A percentile compares a stretch with the other conserved stretches of the same genome.
These are phyloP conservation scores for Huntiella savannae DNA, from an alignment of 2,329 filamentous ascomycete species.

Conservation along the genomic window DNA sequence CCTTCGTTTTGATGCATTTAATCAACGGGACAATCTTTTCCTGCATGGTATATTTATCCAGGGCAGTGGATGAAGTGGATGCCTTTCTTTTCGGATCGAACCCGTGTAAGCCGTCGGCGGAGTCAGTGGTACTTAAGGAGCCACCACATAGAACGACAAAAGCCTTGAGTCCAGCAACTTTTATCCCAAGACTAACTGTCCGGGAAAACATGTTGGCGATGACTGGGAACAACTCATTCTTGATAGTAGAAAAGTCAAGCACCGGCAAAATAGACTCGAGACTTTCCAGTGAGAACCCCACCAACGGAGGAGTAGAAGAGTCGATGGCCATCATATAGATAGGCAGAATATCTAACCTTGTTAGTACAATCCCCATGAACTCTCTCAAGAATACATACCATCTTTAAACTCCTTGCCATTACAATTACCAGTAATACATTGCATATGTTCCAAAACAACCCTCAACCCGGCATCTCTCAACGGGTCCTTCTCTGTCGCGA, in stretches of 20 bases:
- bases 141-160: conserved; percentile 83
- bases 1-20: conserved; percentile 89
- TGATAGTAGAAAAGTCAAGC: conserved; percentile 90
- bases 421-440: conserved; percentile 58
- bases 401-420: conserved; percentile 90
- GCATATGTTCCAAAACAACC: conserved; percentile 72
- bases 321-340: conserved; percentile 70
- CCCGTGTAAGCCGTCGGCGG: conserved; percentile 51
- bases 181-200: conserved; percentile 86
- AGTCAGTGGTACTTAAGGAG: conserved; percentile 27
- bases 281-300: conserved; percentile 67
- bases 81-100: conserved; percentile 41
- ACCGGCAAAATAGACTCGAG: conserved; percentile 67
- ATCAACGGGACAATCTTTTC: conserved; percentile 88
- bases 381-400: conserved; percentile 31
- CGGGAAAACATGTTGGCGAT: conserved; percentile 80
- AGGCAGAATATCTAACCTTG: conserved; percentile 55
- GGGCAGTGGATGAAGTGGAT: conserved; percentile 49
- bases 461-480: conserved; percentile 78
- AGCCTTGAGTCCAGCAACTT: conserved; percentile 77
- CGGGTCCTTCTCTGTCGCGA: conserved; percentile 52
- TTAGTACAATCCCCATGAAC: not conserved
- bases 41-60: conserved; percentile 97
- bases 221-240: conserved; percentile 88
- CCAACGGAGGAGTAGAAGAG: conserved; percentile 71